Conservation (phyloP, 2,329 filamentous ascomycete species). For the Blastomyces parvus region DNA sequence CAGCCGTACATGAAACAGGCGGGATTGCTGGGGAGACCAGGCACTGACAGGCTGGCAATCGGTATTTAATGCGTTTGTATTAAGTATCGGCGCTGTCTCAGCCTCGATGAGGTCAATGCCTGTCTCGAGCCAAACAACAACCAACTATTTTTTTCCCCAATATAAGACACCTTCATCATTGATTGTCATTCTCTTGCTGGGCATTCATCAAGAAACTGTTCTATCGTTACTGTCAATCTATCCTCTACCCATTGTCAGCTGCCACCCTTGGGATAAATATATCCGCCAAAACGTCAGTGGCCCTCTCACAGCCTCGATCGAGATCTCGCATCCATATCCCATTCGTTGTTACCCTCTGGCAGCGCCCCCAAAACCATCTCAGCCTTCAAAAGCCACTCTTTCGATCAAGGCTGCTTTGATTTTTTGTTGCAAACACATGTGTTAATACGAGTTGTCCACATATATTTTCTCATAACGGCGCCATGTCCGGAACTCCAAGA, state of each 20-base stretch:
- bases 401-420: not conserved
- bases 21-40: not conserved
- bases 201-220: not conserved
- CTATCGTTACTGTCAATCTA: not conserved
- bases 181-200: not conserved
- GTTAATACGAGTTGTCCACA: constrained; percentile 3
- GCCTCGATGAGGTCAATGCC: not conserved
- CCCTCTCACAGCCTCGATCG: constrained; percentile 4
- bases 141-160: not conserved
- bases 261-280: not conserved
- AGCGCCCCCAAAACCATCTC: not conserved
- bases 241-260: not conserved
- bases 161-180: not conserved
- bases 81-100: not conserved
- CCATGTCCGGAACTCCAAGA: constrained; percentile 14
- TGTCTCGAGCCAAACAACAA: constrained; percentile 1
- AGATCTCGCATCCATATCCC: not conserved
- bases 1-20: not conserved
- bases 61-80: not conserved
- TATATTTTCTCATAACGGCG: not conserved
- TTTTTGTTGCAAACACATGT: not conserved
- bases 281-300: not conserved
- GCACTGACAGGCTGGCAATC: not conserved
- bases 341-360: not conserved
- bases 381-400: constrained; percentile 2